Evolutionary conservation across 495 filamentous ascomycete species (phyloP).

Genomic region (Letharia lupina): DNA sequence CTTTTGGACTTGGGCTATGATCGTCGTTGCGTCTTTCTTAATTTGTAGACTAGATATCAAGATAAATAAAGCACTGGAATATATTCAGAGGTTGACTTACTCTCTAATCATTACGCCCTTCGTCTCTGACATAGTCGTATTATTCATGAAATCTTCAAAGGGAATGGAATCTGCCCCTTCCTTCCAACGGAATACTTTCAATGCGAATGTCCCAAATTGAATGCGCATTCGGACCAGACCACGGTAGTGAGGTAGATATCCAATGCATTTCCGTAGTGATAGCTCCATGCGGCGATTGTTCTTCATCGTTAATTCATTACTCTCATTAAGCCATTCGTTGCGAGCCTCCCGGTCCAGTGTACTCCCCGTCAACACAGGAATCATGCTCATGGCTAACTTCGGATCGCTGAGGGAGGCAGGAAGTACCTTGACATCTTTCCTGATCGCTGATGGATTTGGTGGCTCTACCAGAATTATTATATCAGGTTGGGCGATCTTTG

Average conservation of each 20-base stretch:
- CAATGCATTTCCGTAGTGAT: slow-evolving; percentile 30
- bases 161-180: slow-evolving; percentile 31
- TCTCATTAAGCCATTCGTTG: slow-evolving; percentile 1
- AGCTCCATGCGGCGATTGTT: slow-evolving; percentile 28
- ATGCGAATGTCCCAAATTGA: slow-evolving; percentile 46
- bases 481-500: slow-evolving; percentile 28
- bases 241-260: slow-evolving; percentile 29
- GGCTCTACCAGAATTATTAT: slow-evolving; percentile 36
- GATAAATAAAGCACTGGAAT: background rate
- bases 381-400: background rate
- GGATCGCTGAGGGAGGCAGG: background rate
- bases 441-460: slow-evolving; percentile 17
- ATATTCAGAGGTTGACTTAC: slow-evolving; percentile 25
- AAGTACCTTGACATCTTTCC: slow-evolving; percentile 8
- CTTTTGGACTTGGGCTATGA: slow-evolving; percentile 26
- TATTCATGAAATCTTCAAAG: slow-evolving; percentile 43
- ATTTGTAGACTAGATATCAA: slow-evolving; percentile 15
- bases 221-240: slow-evolving; percentile 46
- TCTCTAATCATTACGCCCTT: slow-evolving; percentile 35
- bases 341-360: background rate
- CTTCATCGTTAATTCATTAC: slow-evolving; percentile 1
- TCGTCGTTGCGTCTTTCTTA: slow-evolving; percentile 22
- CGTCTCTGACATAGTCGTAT: slow-evolving; percentile 36
- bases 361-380: slow-evolving; percentile 18
- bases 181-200: slow-evolving; percentile 38